Base-by-base conservation (phyloP, 306 rosid species). In the Crotalaria pallida region DNA sequence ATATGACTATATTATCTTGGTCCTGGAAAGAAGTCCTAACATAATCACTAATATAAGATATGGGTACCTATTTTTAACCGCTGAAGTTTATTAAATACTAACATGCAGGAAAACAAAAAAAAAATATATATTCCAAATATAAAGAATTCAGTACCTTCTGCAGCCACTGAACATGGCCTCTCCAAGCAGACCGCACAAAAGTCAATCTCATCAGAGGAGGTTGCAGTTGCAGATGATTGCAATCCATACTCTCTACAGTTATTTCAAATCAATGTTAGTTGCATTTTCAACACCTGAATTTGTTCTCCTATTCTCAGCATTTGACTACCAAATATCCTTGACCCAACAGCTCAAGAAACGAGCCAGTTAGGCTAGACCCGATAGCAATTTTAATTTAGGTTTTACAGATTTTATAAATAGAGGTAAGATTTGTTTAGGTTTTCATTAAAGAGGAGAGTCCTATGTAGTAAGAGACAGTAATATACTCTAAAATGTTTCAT, bases 181-280 rank as follows among this genome's bases (percentile, higher is more conserved):
- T 91, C 99, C 58, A 95, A 69, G 85, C 97, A 95, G 63, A 95
- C 96, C 12, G 96, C 96, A 65, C 99, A 95, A 16, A 71, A 75
- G 65, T 95, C 99, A 50, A 81, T 73, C 56, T 91, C 97, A 16
- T 86, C 87, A 3, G 87, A 63, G 22, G 90, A 69, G 48, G 83
- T 49, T 60, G 86, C 67, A 72, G 83, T 49, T 64, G 86, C 70
- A 76, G 86, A 77, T 15, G 92, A 84, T 81, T 86, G 91, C 73
- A 87, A 80, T 48, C 96, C 96, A 61, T 79, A 80, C 70, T 91
- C 99, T 81, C 99, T 91, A 89, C 82, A 80, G 56, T 76, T 71
- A 80, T 73, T 80, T 68, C 57, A 81, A 61, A 50, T 22, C 59
- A 38, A 81, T 63, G 49, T 77, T 53, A 75, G 69, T 72, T 75